Conservation (phyloP, 495 filamentous ascomycete species). For the Hypoxylon subgilvum region DNA sequence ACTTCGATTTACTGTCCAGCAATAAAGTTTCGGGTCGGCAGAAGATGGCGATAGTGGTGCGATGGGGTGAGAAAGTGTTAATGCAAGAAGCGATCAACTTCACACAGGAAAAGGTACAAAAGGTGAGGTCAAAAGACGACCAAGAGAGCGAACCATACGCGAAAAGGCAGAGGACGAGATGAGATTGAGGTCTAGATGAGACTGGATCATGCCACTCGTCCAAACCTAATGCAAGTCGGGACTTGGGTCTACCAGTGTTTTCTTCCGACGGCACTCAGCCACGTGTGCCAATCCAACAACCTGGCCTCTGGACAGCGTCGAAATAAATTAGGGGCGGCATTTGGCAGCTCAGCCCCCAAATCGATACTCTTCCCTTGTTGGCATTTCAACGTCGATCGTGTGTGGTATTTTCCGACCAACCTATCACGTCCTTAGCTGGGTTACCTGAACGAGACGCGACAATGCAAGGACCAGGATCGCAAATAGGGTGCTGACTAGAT, state of each 20-base stretch:
- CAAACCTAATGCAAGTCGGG: conserved; percentile 13
- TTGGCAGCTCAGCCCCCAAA: background rate
- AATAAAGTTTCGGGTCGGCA: conserved; percentile 47
- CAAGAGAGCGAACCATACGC: conserved; percentile 44
- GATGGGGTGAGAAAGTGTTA: conserved; percentile 82
- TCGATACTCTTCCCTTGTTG: background rate
- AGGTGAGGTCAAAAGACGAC: conserved; percentile 41
- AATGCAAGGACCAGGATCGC: conserved; percentile 21
- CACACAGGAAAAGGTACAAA: conserved; percentile 35
- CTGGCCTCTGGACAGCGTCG: background rate
- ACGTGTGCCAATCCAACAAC: conserved; percentile 21
- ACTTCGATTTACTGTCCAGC: conserved; percentile 58
- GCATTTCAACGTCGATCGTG: conserved; percentile 7
- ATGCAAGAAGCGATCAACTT: conserved; percentile 57
- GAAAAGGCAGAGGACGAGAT: conserved; percentile 50
- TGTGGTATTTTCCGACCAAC: conserved; percentile 12
- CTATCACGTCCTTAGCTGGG: conserved; percentile 11
- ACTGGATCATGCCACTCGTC: background rate
- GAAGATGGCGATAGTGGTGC: conserved; percentile 76
- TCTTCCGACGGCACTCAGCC: conserved; percentile 11
- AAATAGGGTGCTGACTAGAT: conserved; percentile 15
- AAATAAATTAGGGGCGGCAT: conserved; percentile 11
- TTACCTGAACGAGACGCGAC: conserved; percentile 1
- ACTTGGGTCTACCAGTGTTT: background rate
- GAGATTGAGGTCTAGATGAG: no score